Conservation (phyloP, 2,329 filamentous ascomycete genomes). For the Lachnellula occidentalis region DNA sequence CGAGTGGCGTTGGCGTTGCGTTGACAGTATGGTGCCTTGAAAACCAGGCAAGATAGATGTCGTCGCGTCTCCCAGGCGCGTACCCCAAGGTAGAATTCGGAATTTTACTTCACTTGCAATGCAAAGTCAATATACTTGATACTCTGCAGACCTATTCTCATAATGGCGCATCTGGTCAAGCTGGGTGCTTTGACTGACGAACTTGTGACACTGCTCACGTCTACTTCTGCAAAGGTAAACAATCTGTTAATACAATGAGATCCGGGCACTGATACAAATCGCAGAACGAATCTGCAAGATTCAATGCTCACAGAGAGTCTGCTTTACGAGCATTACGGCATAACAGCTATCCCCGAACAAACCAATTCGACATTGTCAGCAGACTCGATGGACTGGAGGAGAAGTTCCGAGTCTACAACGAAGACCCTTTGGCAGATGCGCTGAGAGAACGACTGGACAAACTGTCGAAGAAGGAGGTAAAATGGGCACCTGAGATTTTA, state of each 20-base stretch:
- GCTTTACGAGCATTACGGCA: conserved; percentile 47
- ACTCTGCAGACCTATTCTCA: not conserved
- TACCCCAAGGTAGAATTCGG: too few relatives aligned
- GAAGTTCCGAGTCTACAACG: conserved; percentile 74
- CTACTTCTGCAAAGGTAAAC: conserved; percentile 47
- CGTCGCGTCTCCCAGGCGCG: too few relatives aligned
- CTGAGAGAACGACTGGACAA: conserved; percentile 54
- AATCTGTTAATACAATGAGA: not conserved
- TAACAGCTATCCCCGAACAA: conserved; percentile 58
- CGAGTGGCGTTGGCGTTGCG: too few relatives aligned
- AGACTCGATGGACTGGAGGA: conserved; percentile 71
- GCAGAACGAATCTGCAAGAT: conserved; percentile 32
- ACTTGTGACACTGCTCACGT: conserved; percentile 60
- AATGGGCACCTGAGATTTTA: conserved; percentile 74
- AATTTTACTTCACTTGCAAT: too few relatives aligned
- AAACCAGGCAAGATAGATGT: too few relatives aligned
- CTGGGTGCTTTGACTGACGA: conserved; percentile 63
- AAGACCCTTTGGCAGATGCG: conserved; percentile 73
- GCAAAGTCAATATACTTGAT: too few relatives aligned
- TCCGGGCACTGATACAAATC: conserved; percentile 10
- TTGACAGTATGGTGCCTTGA: too few relatives aligned
- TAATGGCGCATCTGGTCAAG: conserved; percentile 67
- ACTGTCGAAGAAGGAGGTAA: conserved; percentile 47
- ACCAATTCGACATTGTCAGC: conserved; percentile 67
- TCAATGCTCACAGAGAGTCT: conserved; percentile 43